Conservation (phyloP, 192 early-diverging fungal species). For the Backusella westeae region DNA sequence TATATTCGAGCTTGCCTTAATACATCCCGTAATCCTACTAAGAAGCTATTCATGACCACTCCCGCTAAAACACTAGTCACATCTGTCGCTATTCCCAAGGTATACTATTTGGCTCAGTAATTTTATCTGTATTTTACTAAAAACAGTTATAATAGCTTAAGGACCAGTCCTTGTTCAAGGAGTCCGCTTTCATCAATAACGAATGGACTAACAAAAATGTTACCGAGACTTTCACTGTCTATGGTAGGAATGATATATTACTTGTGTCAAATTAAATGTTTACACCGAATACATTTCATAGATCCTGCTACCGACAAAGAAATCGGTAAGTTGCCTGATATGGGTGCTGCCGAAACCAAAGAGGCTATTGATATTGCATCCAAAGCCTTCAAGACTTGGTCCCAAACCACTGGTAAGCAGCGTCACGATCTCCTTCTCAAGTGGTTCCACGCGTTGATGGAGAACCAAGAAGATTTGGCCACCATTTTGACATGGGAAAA, state of each 20-base stretch:
- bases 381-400: constrained; percentile 60
- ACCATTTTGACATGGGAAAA: constrained; percentile 82
- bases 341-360: constrained; percentile 57
- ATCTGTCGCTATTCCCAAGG: constrained; percentile 14
- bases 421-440: constrained; percentile 58
- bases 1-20: constrained; percentile 15
- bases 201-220: constrained; percentile 47
- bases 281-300: background rate
- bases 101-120: background rate
- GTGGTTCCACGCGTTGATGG: constrained; percentile 64
- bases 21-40: constrained; percentile 4
- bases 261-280: background rate
- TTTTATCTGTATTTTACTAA: background rate
- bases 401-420: constrained; percentile 56
- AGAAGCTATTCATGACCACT: background rate
- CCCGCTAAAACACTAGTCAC: background rate
- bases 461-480: constrained; percentile 74
- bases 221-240: constrained; percentile 49
- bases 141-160: constrained; percentile 44
- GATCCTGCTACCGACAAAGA: constrained; percentile 63
- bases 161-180: constrained; percentile 56
- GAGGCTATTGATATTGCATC: constrained; percentile 58
- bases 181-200: constrained; percentile 57
- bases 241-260: constrained; percentile 35
- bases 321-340: constrained; percentile 65